phyloP scores from a whole-genome alignment of 2,329 filamentous ascomycete genomes.

The Fusarium mundagurra region DNA sequence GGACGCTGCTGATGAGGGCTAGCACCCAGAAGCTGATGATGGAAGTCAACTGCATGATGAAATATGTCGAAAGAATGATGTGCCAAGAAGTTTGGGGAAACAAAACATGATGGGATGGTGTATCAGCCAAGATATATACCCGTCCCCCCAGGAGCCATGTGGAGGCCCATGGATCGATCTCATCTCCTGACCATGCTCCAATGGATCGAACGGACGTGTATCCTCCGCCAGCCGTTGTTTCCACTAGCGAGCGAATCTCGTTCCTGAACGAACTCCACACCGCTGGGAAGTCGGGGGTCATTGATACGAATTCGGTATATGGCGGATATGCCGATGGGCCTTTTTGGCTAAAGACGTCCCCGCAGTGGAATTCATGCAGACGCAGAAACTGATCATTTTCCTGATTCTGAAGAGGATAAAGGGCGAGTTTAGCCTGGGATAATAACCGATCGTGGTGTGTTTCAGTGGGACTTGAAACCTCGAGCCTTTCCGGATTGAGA shows the following conservation, averaged over 20 bases:
- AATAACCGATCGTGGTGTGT: constrained; percentile 8
- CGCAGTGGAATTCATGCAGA: neutral
- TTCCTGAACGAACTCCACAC: neutral
- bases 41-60: constrained; percentile 9
- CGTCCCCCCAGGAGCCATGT: neutral
- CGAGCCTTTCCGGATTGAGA: constrained; percentile 1
- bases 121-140: neutral
- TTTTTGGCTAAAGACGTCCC: neutral
- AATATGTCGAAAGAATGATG: neutral
- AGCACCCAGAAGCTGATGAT: constrained; percentile 15
- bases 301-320: neutral
- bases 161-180: neutral
- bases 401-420: neutral
- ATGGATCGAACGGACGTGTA: constrained; percentile 12
- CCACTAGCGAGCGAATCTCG: neutral
- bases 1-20: constrained; percentile 2
- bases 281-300: neutral
- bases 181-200: neutral
- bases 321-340: neutral
- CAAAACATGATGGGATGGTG: neutral
- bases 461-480: constrained; percentile 19
- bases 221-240: constrained; percentile 11
- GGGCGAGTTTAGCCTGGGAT: neutral
- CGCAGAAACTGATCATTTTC: neutral
- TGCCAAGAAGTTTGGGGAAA: constrained; percentile 7